phyloP scores from a whole-genome alignment of 441 rosid species.

The Syzygium malaccense region DNA sequence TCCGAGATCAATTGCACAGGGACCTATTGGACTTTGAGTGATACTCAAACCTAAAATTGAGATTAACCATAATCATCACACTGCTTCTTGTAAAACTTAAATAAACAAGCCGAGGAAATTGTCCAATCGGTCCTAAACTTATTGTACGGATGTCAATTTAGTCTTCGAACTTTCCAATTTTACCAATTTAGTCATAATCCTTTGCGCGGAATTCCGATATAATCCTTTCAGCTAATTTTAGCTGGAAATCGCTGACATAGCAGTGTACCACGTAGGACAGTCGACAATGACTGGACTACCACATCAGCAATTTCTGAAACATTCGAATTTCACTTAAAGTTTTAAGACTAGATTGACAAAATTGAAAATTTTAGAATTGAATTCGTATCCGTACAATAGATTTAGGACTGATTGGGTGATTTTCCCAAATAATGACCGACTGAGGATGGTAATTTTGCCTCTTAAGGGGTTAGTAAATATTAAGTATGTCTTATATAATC shows the following conservation, averaged over 20 bases:
- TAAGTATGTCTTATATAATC: background rate
- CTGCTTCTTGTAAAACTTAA: background rate
- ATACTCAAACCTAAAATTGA: background rate
- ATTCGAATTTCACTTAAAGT: background rate
- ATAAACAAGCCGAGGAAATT: accelerated
- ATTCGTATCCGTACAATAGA: accelerated
- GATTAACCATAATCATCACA: background rate
- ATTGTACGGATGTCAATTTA: accelerated
- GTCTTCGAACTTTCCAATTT: background rate
- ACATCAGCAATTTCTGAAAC: accelerated
- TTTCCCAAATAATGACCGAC: background rate
- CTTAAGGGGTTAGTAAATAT: background rate
- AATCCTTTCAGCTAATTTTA: background rate
- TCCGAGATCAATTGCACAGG: background rate
- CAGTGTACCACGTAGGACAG: accelerated
- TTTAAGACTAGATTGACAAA: background rate
- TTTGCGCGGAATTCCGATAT: accelerated
- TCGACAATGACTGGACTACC: accelerated
- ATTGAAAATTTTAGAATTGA: accelerated
- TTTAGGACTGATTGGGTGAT: accelerated
- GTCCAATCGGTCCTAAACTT: background rate
- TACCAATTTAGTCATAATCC: accelerated
- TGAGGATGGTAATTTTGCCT: background rate
- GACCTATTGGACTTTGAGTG: background rate
- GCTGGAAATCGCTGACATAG: accelerated